Conservation (phyloP, 768 basidiomycete species). For the Lentinula guzmanii region DNA sequence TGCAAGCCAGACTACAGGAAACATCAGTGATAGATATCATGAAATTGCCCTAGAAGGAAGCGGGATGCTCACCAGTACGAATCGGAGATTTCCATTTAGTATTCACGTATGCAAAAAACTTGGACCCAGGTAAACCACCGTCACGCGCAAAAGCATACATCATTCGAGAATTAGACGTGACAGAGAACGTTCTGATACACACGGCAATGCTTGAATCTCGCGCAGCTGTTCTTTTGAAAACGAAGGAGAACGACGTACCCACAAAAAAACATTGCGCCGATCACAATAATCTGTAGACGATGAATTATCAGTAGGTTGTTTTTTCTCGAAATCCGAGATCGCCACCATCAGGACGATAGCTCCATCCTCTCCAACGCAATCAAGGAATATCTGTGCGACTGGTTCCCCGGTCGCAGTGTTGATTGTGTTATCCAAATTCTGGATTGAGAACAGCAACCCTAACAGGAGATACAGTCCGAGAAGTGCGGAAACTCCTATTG, state of each 20-base stretch:
- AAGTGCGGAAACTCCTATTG: constrained; percentile 65
- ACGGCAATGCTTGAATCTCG: background rate
- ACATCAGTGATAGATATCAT: background rate
- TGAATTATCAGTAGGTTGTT: background rate
- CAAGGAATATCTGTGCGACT: constrained; percentile 74
- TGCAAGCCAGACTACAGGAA: constrained; percentile 63
- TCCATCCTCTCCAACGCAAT: constrained; percentile 68
- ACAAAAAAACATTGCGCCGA: constrained; percentile 72
- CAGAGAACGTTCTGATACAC: constrained; percentile 55
- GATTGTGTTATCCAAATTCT: constrained; percentile 55
- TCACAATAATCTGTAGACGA: constrained; percentile 45
- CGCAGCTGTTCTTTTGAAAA: background rate
- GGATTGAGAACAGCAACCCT: constrained; percentile 71
- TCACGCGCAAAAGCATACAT: constrained; percentile 80
- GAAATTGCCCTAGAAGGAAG: background rate
- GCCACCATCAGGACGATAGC: constrained; percentile 70
- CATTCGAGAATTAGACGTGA: constrained; percentile 78
- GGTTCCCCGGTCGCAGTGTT: constrained; percentile 55
- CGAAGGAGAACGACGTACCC: constrained; percentile 32
- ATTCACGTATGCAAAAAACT: constrained; percentile 62
- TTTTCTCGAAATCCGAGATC: constrained; percentile 1
- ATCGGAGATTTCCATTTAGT: constrained; percentile 54
- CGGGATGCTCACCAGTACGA: constrained; percentile 45
- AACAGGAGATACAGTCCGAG: constrained; percentile 74
- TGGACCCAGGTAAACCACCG: constrained; percentile 63